Evolutionary conservation across 148 eudicot genomes (phyloP), one percentile per base, ranked within the genome.

Genomic region (Pouteria glomerata): DNA sequence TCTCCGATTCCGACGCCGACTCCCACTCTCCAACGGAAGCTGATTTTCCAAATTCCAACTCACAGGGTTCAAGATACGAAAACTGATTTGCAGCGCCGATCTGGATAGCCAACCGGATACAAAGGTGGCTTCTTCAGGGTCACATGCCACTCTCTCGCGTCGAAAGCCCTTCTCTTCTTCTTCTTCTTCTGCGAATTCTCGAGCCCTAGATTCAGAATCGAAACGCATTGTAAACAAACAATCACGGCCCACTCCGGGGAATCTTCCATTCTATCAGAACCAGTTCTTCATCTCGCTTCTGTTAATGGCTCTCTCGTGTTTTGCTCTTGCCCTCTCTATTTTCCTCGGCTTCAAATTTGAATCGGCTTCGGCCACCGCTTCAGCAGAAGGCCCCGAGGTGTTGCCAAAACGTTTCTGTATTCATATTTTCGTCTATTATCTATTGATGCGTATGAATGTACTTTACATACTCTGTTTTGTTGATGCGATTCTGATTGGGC

Each of bases 291-390:
- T 68, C 2, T 57, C 84, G 6, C 75, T 91, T 12, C 66, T 91
- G 5, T 62, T 69, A 2, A 94, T 94, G 98, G 97, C 93, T 45
- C 24, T 89, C 10, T 83, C 81, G 5, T 89, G 85, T 64, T 86
- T 94, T 42, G 96, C 64, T 3, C 58, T 94, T n/a, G 96, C 98
- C 1, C 30, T 6, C 39, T 58, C 34, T 58, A 70, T 89, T 29
- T 85, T 88, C 35, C 84, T 94, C 26, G 82, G 89, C 60, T 75
- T 94, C 57, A 83, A 88, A 8, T 85, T 91, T 23, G 96, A 94
- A 69, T 82, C 89, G 4, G 87, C 76, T 45, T 79, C 87, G 0
- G 90, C 74, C 27, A 70, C 65, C 45, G 90, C 88, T 53, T 85
- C 89, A 23, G 73, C 85, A 6, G 87, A 87, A 69, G 91, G 91